phyloP scores from a whole-genome alignment of 768 basidiomycete genomes.

The Daedaleopsis sinensis region DNA sequence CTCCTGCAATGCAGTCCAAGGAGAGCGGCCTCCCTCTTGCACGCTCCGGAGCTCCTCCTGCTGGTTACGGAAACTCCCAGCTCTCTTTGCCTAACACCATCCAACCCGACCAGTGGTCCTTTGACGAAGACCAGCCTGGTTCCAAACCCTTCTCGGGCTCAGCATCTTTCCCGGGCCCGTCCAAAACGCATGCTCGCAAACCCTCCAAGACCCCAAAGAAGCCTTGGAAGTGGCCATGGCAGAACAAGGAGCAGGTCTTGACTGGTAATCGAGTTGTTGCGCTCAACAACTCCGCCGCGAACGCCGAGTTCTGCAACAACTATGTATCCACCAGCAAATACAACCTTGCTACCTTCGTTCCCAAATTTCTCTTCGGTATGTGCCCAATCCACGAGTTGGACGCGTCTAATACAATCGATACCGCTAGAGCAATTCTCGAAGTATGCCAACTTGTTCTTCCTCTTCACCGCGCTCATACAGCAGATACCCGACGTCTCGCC shows the following conservation, averaged over 20 bases:
- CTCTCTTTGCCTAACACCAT: slow-evolving; percentile 45
- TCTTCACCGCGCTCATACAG: slow-evolving; percentile 96
- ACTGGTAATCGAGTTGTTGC: slow-evolving; percentile 79
- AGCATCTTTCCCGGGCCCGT: slow-evolving; percentile 45
- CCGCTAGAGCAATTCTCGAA: slow-evolving; percentile 92
- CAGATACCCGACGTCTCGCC: slow-evolving; percentile 98
- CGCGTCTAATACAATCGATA: neutral
- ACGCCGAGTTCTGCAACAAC: slow-evolving; percentile 74
- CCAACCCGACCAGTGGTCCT: slow-evolving; percentile 71
- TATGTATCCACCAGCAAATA: slow-evolving; percentile 96
- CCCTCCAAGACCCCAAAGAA: slow-evolving; percentile 24
- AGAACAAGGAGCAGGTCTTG: slow-evolving; percentile 65
- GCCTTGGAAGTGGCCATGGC: slow-evolving; percentile 86
- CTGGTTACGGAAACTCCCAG: slow-evolving; percentile 50
- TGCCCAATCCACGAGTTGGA: too few relatives aligned
- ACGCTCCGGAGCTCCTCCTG: slow-evolving; percentile 60
- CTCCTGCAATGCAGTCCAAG: slow-evolving; percentile 46
- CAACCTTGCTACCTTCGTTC: slow-evolving; percentile 82
- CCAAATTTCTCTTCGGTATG: slow-evolving; percentile 85
- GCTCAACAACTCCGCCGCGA: slow-evolving; percentile 75
- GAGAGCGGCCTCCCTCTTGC: slow-evolving; percentile 61
- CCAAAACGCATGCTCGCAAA: slow-evolving; percentile 17
- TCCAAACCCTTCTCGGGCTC: slow-evolving; percentile 30
- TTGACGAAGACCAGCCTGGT: slow-evolving; percentile 57
- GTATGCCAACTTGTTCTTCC: slow-evolving; percentile 98